Evolutionary conservation across 805 yeast genomes (phyloP).

Genomic region (Starmerella bombi): DNA sequence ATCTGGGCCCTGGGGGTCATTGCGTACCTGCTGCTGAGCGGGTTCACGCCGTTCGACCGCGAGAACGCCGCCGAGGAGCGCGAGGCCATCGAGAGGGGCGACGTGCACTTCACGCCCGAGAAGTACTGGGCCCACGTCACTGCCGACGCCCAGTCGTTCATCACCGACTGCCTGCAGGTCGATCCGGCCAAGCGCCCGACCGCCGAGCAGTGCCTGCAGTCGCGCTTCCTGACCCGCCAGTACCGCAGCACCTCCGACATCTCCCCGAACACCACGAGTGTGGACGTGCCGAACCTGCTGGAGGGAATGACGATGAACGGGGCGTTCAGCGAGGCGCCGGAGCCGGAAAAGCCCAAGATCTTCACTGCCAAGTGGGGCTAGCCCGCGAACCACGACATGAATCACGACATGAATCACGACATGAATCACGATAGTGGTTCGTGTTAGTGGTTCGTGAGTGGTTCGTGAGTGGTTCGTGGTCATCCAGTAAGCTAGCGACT

Average conservation of each 20-base stretch:
- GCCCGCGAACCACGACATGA: not conserved
- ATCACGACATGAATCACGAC: no score
- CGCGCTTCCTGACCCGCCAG: conserved; percentile 31
- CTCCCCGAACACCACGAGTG: conserved; percentile 17
- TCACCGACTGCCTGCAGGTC: conserved; percentile 39
- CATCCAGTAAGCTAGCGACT: no score
- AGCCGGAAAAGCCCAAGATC: conserved; percentile 4
- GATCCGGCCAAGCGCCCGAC: conserved; percentile 37
- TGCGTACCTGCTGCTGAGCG: conserved; percentile 55
- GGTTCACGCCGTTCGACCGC: conserved; percentile 68
- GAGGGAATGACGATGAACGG: conserved; percentile 27
- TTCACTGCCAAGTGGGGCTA: conserved; percentile 18
- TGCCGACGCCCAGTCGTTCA: conserved; percentile 43
- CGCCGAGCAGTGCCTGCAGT: conserved; percentile 34
- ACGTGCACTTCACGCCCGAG: conserved; percentile 49
- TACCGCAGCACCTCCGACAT: conserved; percentile 26
- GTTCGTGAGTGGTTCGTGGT: no score
- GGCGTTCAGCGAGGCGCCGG: conserved; percentile 25
- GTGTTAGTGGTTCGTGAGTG: no score
- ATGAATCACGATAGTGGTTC: no score
- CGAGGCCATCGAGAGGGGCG: conserved; percentile 46
- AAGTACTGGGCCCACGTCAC: conserved; percentile 43
- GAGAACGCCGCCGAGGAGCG: conserved; percentile 56
- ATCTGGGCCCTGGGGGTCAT: conserved; percentile 69
- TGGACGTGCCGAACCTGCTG: conserved; percentile 15